Base-by-base conservation (phyloP, 352 stramenopile species). In the Phytophthora uliginosa region DNA sequence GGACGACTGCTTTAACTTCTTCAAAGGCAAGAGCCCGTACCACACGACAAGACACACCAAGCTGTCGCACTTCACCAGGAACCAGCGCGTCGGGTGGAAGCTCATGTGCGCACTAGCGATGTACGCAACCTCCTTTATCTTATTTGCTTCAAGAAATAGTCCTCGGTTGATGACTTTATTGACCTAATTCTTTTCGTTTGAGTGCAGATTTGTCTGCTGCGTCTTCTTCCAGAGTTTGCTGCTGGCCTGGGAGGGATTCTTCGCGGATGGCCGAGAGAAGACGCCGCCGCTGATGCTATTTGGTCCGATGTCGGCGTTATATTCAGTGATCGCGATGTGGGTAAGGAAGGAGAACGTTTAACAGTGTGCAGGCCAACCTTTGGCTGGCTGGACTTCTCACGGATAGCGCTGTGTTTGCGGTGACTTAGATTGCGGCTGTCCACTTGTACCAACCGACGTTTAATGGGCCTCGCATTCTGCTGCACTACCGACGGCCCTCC, bases 1-100 rank as follows among this genome's bases (percentile, higher is more conserved):
- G 69, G 84, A 88, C 22, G 71, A 81, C 66, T 86, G 81, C 65
- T 85, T 89, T 71, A 90, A 86, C 69, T 91, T 91, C 73, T 88
- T 91, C 62, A 76, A 89, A 64, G 76, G 83, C 54, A 91, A 90
- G 66, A 89, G 78, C 63, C 80, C 78, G 66, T 84, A 89, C 59
- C 83, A 91, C 64, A 77, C 75, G 33, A 78, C 76, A 3, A 74
- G 83, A 69, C 70, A 76, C 47, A 89, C 81, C 20, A 71, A 61
- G 50, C 69, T 86, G 20, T 81, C 76, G 22, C 67, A 82, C 58
- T 89, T 91, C 50, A 78, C 70, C 7, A 76, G 78, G 34, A 84
- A 83, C 31, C 78, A 90, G 62, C 76, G 82, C 59, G 84, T 91
- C 60, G 73, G 76, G 20, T 91, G 84, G 84, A 91, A 91, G 60